These are phyloP conservation scores for Alternaria solani DNA, from an alignment of 2,329 filamentous ascomycete genomes.

Conservation along the genomic window DNA sequence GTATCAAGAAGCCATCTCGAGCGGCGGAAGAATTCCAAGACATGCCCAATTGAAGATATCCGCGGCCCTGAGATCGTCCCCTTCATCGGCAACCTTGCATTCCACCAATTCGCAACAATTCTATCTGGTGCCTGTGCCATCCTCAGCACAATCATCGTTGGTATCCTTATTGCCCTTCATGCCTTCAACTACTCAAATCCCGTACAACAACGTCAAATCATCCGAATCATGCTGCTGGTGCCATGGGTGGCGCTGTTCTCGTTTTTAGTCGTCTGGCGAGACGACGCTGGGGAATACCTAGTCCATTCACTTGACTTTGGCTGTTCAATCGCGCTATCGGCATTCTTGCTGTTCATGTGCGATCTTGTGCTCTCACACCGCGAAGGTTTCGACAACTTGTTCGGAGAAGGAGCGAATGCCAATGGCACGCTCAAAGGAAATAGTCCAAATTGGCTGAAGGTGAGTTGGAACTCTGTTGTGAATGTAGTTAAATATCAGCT, in stretches of 20 bases:
- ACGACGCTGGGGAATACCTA: slow-evolving; percentile 31
- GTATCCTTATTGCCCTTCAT: slow-evolving; percentile 28
- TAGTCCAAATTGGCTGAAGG: slow-evolving; percentile 40
- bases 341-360: slow-evolving; percentile 44
- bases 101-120: slow-evolving; percentile 36
- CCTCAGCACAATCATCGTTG: slow-evolving; percentile 25
- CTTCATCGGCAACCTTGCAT: slow-evolving; percentile 34
- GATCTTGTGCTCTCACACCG: slow-evolving; percentile 38
- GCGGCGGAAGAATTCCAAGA: not conserved
- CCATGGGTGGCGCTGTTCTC: slow-evolving; percentile 39
- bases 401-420: slow-evolving; percentile 28
- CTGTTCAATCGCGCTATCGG: slow-evolving; percentile 39
- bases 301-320: slow-evolving; percentile 36
- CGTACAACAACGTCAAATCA: slow-evolving; percentile 41
- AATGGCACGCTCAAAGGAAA: slow-evolving; percentile 19
- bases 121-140: slow-evolving; percentile 31
- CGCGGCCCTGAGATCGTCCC: slow-evolving; percentile 26
- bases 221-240: slow-evolving; percentile 36
- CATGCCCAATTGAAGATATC: slow-evolving; percentile 26
- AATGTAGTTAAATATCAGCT: not conserved
- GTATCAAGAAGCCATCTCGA: slow-evolving; percentile 4
- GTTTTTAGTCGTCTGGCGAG: slow-evolving; percentile 33
- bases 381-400: slow-evolving; percentile 41
- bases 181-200: slow-evolving; percentile 39
- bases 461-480: slow-evolving; percentile 3